Evolutionary conservation across 1,284 basidiomycete species (phyloP).

Genomic region (Heterobasidion irregulare): DNA sequence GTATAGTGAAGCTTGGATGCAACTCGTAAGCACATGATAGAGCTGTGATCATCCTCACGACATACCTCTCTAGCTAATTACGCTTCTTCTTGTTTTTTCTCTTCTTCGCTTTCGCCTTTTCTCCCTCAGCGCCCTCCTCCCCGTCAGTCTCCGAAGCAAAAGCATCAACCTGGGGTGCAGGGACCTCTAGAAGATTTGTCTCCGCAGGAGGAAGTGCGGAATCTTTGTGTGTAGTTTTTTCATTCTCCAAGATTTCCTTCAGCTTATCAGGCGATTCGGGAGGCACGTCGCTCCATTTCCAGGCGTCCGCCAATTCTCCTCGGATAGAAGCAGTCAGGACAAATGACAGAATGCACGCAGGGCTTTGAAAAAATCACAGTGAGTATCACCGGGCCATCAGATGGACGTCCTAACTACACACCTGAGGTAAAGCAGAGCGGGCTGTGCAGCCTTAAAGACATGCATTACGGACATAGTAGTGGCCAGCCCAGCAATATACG

Average conservation of each 20-base stretch:
- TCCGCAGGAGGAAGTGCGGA: background rate
- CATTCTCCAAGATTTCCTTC: background rate
- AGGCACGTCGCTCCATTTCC: conserved; percentile 50
- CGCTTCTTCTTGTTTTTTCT: background rate
- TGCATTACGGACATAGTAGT: conserved; percentile 91
- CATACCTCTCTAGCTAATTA: background rate
- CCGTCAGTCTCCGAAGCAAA: background rate
- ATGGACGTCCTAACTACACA: conserved; percentile 28
- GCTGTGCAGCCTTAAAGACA: conserved; percentile 73
- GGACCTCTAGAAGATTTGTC: background rate
- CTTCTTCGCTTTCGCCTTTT: background rate
- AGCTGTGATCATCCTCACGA: no score
- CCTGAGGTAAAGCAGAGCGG: conserved; percentile 90
- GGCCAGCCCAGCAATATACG: conserved; percentile 74
- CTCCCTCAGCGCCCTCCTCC: background rate
- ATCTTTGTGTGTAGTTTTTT: background rate
- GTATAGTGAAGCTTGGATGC: no score
- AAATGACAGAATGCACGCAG: conserved; percentile 62
- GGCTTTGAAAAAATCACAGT: conserved; percentile 30
- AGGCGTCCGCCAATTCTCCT: conserved; percentile 55
- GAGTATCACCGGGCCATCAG: background rate
- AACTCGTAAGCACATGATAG: no score
- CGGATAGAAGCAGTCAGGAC: conserved; percentile 39
- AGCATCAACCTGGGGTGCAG: background rate
- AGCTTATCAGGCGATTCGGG: background rate